Percentiles rank a stretch among this genome's conserved stretches.
phyloP scores from a whole-genome alignment of 2,329 filamentous ascomycete species.

The Pseudopyrenochaeta lycopersici region DNA sequence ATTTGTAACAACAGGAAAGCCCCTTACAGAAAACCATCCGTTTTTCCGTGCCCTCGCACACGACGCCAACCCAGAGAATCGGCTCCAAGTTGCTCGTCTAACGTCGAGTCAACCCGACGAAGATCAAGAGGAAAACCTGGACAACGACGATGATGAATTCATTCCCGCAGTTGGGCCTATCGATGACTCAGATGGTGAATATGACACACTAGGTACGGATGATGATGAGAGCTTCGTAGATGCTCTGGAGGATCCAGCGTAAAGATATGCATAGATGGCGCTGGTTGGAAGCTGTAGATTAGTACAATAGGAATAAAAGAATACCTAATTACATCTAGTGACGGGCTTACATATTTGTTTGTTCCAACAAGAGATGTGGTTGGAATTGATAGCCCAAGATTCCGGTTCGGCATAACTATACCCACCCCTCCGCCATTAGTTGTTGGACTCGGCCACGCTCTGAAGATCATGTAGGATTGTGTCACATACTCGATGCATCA shows the following conservation, averaged over 20 bases:
- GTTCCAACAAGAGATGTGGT: too few relatives aligned
- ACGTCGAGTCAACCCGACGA: constrained; percentile 8
- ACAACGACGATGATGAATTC: constrained; percentile 25
- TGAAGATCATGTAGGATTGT: too few relatives aligned
- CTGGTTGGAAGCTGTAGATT: not conserved
- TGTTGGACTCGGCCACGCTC: too few relatives aligned
- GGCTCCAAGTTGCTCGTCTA: constrained; percentile 16
- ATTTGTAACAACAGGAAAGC: constrained; percentile 62
- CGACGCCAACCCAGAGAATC: constrained; percentile 14
- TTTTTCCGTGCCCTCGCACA: constrained; percentile 57
- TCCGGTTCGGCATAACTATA: too few relatives aligned
- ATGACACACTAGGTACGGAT: constrained; percentile 5
- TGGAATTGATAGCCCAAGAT: too few relatives aligned
- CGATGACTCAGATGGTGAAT: constrained; percentile 24
- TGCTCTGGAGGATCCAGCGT: constrained; percentile 7
- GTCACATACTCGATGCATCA: too few relatives aligned
- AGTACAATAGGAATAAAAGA: not conserved
- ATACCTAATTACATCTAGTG: not conserved
- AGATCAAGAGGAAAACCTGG: constrained; percentile 9
- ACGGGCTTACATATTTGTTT: not conserved
- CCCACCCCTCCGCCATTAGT: too few relatives aligned
- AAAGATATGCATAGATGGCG: not conserved
- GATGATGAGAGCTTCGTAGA: constrained; percentile 13
- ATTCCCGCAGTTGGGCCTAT: constrained; percentile 16
- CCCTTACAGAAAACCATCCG: constrained; percentile 57